Evolutionary conservation across 768 basidiomycete species (phyloP), one percentile per base, ranked within the genome.

Genomic region (Russula abietina): DNA sequence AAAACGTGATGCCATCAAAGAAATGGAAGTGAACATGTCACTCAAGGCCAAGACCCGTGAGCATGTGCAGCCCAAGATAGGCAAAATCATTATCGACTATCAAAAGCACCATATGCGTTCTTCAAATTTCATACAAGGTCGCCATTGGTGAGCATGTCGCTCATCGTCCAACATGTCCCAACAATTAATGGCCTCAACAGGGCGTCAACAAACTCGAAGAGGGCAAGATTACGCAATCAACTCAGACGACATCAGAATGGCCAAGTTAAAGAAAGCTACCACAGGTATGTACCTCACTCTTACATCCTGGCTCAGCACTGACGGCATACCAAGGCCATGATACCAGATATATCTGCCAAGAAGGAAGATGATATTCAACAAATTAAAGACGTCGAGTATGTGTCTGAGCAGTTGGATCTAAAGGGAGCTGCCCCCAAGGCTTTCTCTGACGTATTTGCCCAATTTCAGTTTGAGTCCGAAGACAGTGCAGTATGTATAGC

Each of bases 381-480:
- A 19, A 39, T 46, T 68, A 73, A 76, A 68, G 79, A 83, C 80
- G 82, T 89, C 70, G 90, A 89, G 85, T 91, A 91, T 85, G 88
- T 91, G 74, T 79, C 83, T 78, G 91, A 92, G 81, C 86, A 86
- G 80, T 79, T 89, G 79, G 87, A 89, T 80, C 75, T 87, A 72
- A 83, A 81, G 76, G 85, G 81, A 75, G 71, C 83, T 74, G 82
- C 84, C 72, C 80, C 91, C 71, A 87, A 89, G 83, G 88, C 83
- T 74, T 94, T 93, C 83, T 88, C 88, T 84, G 85, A 91, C 78
- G 88, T 94, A 72, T 92, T 94, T 87, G 90, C 91, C 70, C 89
- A 89, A 72, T 94, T 94, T 77, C 89, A 92, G 81, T 76, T 84
- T 41, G 85, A 87, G 54, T 76, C 83, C 32, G 88, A 91, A 49